Evolutionary conservation across 805 yeast genomes (phyloP), one percentile per base, ranked within the genome.

Genomic region (Yamadazyma kitorensis): DNA sequence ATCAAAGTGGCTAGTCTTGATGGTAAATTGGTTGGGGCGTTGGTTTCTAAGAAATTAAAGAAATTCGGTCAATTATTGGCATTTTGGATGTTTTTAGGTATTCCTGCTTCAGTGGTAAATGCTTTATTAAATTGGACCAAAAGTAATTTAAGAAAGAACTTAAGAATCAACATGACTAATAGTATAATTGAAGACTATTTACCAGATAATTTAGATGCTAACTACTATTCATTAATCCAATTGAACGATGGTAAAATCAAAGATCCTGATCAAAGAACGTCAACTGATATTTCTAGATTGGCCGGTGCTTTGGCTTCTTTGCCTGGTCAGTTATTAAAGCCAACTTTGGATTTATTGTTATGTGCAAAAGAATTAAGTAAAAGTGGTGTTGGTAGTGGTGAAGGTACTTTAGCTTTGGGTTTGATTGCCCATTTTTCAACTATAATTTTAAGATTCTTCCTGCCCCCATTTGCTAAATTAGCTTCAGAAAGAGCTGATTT

Each of bases 381-480:
- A 48, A 70, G 61, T 34, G 84, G 82, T 14, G 85, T 81, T 34
- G 78, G 80, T 11, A 75, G 81, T 43, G 80, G 89, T 4, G 94
- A 84, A 57, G 89, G 89, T 5, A 82, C 87, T 0, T 54, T 89
- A 30, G 73, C 84, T 2, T 68, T 89, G 19, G 96, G 96, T 2
- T 51, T 86, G 29, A 66, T 89, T 34, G 87, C 94, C 3, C 93
- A 86, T 52, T 59, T 82, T 21, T 86, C 96, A 21, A 86, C 95
- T 3, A 69, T 79, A 17, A 63, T 83, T 24, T 63, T 89, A 47
- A 73, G 82, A 45, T 65, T 85, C 33, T 76, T 88, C 47, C 86
- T 95, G 3, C 98, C 98, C 13, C 93, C 93, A 31, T 89, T 89
- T 52, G 89, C 95, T 11, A 82, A 74, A 51, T 66, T 86, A 30